Base-by-base conservation (phyloP, 2,329 filamentous ascomycete genomes). In the Sporothrix euskadiensis region DNA sequence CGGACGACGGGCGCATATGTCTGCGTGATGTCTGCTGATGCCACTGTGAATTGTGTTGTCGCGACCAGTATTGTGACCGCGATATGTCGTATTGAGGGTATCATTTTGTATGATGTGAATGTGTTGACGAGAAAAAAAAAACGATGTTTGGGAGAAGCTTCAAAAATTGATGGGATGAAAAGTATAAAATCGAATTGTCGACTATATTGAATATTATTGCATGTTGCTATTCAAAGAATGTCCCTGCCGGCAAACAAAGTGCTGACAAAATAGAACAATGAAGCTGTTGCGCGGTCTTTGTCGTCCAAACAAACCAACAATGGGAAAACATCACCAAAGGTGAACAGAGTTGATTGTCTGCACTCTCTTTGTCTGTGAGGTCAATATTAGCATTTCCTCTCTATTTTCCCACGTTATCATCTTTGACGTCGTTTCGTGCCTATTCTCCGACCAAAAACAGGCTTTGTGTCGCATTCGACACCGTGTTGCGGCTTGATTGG, bases 361-460 rank as follows among this genome's bases (percentile, higher is more conserved):
- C 12, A 8, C n/a, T 2, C 22, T 68, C 44, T 68, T 52, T 68
- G 63, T 49, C 44, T 14, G 10, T 14, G 19, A 30, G 26, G 14
- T n/a, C 52, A 49, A 16, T 12, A 44, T 49, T 49, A 4, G 14
- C 52, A 56, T 44, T 32, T 49, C 12, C 22, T 26, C 16, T 44
- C 19, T 10, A 47, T 47, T 66, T 3, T 49, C 10, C 6, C 9
- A 1, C 12, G 3, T 66, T 66, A 19, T 61, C 22, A 16, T 8
- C 59, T 41, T 68, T 68, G 65, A 66, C 61, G 61, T 66, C 61
- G 61, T 47, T 66, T 9, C 12, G 8, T 14, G 32, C 12, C 39
- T 41, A 19, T 30, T 47, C 6, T 10, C 41, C 41, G 9, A 7
- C 30, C 4, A 69, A 69, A 69, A 69, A 54, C 66, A 41, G 66